phyloP scores from a whole-genome alignment of 352 stramenopile species.

The Thalassiosira pacifica region DNA sequence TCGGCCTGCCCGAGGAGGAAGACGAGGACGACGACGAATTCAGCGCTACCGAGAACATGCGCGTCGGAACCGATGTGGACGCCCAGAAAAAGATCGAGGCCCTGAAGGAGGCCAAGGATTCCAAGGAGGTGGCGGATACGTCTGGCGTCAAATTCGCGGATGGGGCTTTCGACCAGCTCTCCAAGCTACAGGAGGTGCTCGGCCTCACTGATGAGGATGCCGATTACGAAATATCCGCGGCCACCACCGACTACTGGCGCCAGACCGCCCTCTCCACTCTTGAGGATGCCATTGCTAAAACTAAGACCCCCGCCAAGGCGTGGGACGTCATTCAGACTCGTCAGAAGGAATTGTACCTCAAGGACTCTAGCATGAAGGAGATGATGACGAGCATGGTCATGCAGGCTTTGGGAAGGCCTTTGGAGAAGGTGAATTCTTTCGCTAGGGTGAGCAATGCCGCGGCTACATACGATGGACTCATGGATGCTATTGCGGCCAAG shows the following conservation, averaged over 20 bases:
- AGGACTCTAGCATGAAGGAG: constrained; percentile 68
- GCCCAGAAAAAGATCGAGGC: constrained; percentile 27
- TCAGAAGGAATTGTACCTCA: constrained; percentile 78
- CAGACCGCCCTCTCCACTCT: constrained; percentile 70
- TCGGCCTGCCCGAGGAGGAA: constrained; percentile 64
- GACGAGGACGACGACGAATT: constrained; percentile 59
- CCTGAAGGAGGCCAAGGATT: constrained; percentile 37
- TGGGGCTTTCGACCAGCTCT: constrained; percentile 70
- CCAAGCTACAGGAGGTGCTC: constrained; percentile 76
- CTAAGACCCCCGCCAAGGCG: constrained; percentile 64
- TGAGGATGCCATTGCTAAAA: constrained; percentile 66
- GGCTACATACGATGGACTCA: constrained; percentile 74
- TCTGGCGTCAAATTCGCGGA: constrained; percentile 74
- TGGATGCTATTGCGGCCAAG: constrained; percentile 80
- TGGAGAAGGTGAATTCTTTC: constrained; percentile 81
- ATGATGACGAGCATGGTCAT: constrained; percentile 82
- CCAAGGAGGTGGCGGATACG: constrained; percentile 32
- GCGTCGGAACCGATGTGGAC: constrained; percentile 36
- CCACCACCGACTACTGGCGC: constrained; percentile 75
- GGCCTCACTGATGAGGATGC: constrained; percentile 72
- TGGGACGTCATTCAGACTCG: constrained; percentile 75
- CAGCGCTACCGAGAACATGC: constrained; percentile 36
- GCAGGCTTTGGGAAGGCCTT: constrained; percentile 73
- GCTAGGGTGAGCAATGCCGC: constrained; percentile 83
- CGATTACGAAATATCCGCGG: constrained; percentile 74